Evolutionary conservation across 1,284 basidiomycete genomes (phyloP).

Genomic region (Tylopilus sp.): DNA sequence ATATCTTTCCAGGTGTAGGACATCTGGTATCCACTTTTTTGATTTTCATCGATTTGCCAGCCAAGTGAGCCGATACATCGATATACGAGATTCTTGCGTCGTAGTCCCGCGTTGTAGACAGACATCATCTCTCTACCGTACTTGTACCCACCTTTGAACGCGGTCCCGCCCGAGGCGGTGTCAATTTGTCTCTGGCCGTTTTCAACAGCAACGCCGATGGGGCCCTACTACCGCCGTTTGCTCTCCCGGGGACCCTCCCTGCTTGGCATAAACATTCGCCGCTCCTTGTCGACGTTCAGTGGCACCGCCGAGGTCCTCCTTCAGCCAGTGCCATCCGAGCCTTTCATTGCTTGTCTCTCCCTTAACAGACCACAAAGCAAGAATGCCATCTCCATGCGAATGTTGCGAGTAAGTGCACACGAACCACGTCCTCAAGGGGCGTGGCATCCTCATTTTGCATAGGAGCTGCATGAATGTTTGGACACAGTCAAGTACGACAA

Average conservation of each 20-base stretch:
- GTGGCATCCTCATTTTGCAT: conserved; percentile 10
- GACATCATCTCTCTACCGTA: background rate
- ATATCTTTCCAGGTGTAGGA: conserved; percentile 5
- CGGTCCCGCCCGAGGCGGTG: background rate
- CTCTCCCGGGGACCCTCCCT: background rate
- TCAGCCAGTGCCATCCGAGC: conserved; percentile 42
- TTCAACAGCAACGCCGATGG: conserved; percentile 8
- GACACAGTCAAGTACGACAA: conserved; percentile 67
- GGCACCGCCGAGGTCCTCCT: conserved; percentile 51
- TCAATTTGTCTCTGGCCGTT: background rate
- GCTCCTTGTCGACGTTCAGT: conserved; percentile 20
- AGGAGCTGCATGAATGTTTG: conserved; percentile 74
- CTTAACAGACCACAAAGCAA: conserved; percentile 82
- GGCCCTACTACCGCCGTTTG: background rate
- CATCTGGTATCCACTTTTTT: conserved; percentile 7
- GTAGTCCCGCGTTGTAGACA: conserved; percentile 5
- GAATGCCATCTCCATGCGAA: conserved; percentile 81
- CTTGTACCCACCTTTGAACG: too few species aligned
- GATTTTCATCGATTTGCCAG: conserved; percentile 9
- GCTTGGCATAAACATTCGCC: conserved; percentile 9
- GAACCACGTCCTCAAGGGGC: background rate
- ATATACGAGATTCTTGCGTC: conserved; percentile 7
- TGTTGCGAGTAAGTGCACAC: conserved; percentile 56
- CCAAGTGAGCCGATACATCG: conserved; percentile 4
- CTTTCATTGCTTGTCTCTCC: conserved; percentile 61